Evolutionary conservation across 1,139 yeast genomes (phyloP).

Genomic region (Yamadazyma diddensiae): DNA sequence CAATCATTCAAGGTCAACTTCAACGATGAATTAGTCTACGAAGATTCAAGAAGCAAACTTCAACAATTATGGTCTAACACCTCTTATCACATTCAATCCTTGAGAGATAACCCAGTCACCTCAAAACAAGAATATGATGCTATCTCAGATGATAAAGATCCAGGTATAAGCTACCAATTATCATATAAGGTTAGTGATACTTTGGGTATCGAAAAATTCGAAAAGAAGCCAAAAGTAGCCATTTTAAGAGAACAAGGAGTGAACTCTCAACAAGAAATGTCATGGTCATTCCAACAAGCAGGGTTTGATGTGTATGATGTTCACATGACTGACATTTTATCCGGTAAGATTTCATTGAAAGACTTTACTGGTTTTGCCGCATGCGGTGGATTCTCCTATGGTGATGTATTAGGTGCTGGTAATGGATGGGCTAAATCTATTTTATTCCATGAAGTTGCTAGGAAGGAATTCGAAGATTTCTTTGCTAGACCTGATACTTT

Average conservation of each 20-base stretch:
- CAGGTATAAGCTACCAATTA: constrained; percentile 83
- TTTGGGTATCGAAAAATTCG: constrained; percentile 22
- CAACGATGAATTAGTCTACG: constrained; percentile 46
- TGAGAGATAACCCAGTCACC: constrained; percentile 91
- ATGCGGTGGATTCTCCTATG: constrained; percentile 99
- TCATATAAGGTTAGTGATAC: constrained; percentile 55
- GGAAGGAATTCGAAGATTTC: constrained; percentile 72
- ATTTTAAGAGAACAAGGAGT: constrained; percentile 98
- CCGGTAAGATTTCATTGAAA: constrained; percentile 69
- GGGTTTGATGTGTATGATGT: constrained; percentile 94
- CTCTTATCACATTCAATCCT: constrained; percentile 83
- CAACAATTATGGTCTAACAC: constrained; percentile 89
- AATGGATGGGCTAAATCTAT: constrained; percentile 99
- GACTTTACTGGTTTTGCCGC: constrained; percentile 94
- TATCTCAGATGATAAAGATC: constrained; percentile 78
- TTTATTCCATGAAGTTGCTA: constrained; percentile 76
- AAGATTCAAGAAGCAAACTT: constrained; percentile 61
- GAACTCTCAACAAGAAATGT: constrained; percentile 98
- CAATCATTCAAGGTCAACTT: constrained; percentile 52
- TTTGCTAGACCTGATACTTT: constrained; percentile 90
- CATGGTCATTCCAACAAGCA: constrained; percentile 93
- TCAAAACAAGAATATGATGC: constrained; percentile 82
- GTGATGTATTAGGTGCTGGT: constrained; percentile 99
- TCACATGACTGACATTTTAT: constrained; percentile 90
- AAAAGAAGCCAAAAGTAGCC: constrained; percentile 79